Evolutionary conservation across 2,329 filamentous ascomycete species (phyloP).

Genomic region (Clarireedia homoeocarpa): DNA sequence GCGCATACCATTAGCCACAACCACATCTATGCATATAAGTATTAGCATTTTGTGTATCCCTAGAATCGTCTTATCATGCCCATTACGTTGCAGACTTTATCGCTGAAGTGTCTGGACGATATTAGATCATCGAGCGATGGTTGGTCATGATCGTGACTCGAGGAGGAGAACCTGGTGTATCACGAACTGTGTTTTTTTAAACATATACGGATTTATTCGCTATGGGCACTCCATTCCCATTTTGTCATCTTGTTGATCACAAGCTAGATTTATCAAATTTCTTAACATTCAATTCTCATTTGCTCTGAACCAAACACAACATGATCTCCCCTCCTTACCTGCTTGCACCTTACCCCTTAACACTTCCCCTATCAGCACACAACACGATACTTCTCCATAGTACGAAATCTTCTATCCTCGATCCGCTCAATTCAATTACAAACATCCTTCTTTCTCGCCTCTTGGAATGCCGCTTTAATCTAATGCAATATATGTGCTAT

Average conservation of each 20-base stretch:
- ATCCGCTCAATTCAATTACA: constrained; percentile 9
- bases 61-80: not conserved
- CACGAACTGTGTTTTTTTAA: not conserved
- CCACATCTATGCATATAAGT: not conserved
- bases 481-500: not conserved
- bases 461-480: not conserved
- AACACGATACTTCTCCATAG: not conserved
- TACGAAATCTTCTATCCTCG: constrained; percentile 5
- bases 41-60: not conserved
- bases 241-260: not conserved
- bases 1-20: not conserved
- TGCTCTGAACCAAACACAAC: not conserved
- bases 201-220: not conserved
- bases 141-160: not conserved
- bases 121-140: not conserved
- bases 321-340: not conserved
- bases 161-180: not conserved
- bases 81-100: constrained; percentile 1
- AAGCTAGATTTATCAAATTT: not conserved
- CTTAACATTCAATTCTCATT: not conserved
- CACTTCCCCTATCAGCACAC: not conserved
- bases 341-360: not conserved
- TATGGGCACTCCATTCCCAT: not conserved
- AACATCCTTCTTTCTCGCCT: constrained; percentile 1
- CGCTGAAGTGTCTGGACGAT: not conserved